Evolutionary conservation across 2,329 filamentous ascomycete species (phyloP), one percentile per base, ranked within the genome.

Genomic region (Stachybotrys chartarum): DNA sequence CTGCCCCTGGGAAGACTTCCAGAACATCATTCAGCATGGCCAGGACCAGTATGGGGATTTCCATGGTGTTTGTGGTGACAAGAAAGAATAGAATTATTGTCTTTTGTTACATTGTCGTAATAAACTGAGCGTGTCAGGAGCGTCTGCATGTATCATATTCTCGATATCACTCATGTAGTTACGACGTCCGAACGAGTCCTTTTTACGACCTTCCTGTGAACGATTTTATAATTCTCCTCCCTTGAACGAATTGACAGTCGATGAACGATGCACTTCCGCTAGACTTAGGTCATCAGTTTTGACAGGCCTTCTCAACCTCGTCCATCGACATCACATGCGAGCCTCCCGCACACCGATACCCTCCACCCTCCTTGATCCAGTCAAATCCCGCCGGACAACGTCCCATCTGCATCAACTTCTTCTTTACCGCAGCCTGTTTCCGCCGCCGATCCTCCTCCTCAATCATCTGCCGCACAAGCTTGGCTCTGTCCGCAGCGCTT

Each of bases 301-400:
- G 14, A 10, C 35, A 42, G 14, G 35, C 35, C 35, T 42, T 42
- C 8, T 42, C 35, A 10, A 42, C 10, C 35, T 42, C 35, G 10
- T 42, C 35, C 14, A 14, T 10, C 8, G 35, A 42, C 35, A 42
- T 42, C 35, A 10, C 8, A 42, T 90, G 86, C 2, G 63, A 64
- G 0, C 86, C 86, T 0, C 79, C 86, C 0, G 76, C 76, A 69
- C 87, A 90, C 6, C 84, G 67, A 66, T 83, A 90, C 0, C 86
- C 86, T 1, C 62, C 64, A 1, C 2, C 46, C 61, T 85, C 78
- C 60, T 80, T 82, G 30, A 87, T 82, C 87, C 87, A 91, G 0
- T 56, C 54, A 62, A 51, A 90, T 0, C 86, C 87, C 17, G 54
- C 44, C 0, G 75, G 72, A 65, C 87, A 91, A 0, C 67, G 52